Evolutionary conservation across 169 alveolate genomes (phyloP), one percentile per base, ranked within the genome.

Genomic region (Eimeria praecox): DNA sequence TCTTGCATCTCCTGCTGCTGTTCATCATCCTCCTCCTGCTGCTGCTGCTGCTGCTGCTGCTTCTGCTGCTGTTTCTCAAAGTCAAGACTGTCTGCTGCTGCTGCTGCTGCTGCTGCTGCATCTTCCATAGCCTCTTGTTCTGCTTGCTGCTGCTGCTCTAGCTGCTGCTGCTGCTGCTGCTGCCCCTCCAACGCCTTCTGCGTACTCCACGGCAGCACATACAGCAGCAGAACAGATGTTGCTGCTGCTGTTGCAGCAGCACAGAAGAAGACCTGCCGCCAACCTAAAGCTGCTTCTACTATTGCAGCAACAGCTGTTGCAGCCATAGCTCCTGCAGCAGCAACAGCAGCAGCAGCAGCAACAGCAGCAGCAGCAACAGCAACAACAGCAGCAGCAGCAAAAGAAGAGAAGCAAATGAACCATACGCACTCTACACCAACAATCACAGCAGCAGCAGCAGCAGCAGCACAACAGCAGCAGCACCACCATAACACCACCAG

Each of bases 241-340:
- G 54, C 87, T 77, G 87, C 87, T 77, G 87, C 87, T 77, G 87
- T 77, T 42, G 64, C 87, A 22, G 97, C 95, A 33, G 97, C 96
- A 85, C 88, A 71, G 35, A 85, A 80, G 87, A 96, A 96, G 90
- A 94, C 97, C 73, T 93, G 78, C 42, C 97, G 94, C 97, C 97
- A 96, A n/a, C 97, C 97, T 18, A 96, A n/a, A 40, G 71, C 91
- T 24, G 87, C 49, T 30, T 95, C 95, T 42, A 96, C 90, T 44
- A 92, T 75, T 77, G 97, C 97, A 35, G 97, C 92, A 77, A 96
- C 90, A 46, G 96, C 97, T 20, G 97, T 96, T 18, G 97, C 92
- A 56, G 92, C 94, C 52, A 96, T 95, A 27, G 97, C 97, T 20
- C 97, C 97, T 49, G 59, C 91, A 82, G 82, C 78, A 56, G 38